Percentiles rank a stretch among this genome's conserved stretches.
Evolutionary conservation across 2,329 filamentous ascomycete genomes (phyloP).

Genomic region (Bipolaris zeicola): DNA sequence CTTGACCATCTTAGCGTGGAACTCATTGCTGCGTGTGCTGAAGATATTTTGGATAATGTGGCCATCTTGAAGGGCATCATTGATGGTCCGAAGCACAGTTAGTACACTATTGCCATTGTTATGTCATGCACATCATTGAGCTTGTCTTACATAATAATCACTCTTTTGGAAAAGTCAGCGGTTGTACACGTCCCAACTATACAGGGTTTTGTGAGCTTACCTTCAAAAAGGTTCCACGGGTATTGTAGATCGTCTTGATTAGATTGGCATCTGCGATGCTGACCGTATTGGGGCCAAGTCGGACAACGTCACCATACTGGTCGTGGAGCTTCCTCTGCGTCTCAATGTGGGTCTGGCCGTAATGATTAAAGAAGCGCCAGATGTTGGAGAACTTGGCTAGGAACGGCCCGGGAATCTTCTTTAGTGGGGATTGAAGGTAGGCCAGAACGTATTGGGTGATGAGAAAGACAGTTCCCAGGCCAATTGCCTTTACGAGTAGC

Average conservation of each 20-base stretch:
- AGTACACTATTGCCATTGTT: not conserved
- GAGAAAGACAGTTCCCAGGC: slow-evolving; percentile 21
- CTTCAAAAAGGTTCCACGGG: slow-evolving; percentile 41
- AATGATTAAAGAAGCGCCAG: slow-evolving; percentile 41
- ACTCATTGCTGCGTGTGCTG: slow-evolving; percentile 40
- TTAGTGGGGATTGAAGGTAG: slow-evolving; percentile 39
- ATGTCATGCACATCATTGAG: not conserved
- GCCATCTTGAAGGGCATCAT: slow-evolving; percentile 41
- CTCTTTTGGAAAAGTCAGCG: slow-evolving; percentile 23
- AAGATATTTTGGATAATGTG: slow-evolving; percentile 42
- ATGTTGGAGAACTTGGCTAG: slow-evolving; percentile 42
- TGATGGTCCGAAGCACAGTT: slow-evolving; percentile 18
- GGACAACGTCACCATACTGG: slow-evolving; percentile 37
- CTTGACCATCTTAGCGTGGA: slow-evolving; percentile 30
- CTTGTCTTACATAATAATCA: slow-evolving; percentile 32
- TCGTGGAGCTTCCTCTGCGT: slow-evolving; percentile 38
- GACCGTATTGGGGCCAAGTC: slow-evolving; percentile 39
- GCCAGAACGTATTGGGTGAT: slow-evolving; percentile 26
- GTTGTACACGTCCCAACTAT: not conserved
- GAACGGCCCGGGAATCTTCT: slow-evolving; percentile 40
- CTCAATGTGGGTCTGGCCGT: slow-evolving; percentile 36
- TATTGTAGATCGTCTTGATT: slow-evolving; percentile 44
- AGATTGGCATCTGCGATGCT: slow-evolving; percentile 36
- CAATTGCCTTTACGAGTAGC: slow-evolving; percentile 20
- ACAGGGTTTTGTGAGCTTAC: slow-evolving; percentile 12